Evolutionary conservation across 129 eudicot species (phyloP).

Genomic region (Scalesia atractyloides): DNA sequence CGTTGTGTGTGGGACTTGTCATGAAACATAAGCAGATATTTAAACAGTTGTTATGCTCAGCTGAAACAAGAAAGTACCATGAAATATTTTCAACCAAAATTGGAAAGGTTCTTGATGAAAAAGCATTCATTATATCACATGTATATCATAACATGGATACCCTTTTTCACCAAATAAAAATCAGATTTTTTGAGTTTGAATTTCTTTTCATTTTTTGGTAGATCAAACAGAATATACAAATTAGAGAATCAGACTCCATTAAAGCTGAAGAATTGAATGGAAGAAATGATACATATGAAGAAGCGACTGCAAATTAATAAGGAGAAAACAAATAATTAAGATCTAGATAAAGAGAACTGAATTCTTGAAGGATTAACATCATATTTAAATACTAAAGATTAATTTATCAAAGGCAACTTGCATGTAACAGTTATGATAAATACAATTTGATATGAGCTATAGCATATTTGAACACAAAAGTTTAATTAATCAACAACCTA

Average conservation of each 20-base stretch:
- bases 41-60: slow-evolving; percentile 33
- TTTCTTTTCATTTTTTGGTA: too few species aligned
- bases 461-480: neutral
- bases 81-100: slow-evolving; percentile 28
- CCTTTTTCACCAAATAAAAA: neutral
- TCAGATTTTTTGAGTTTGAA: neutral
- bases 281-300: neutral
- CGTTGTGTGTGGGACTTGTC: slow-evolving; percentile 34
- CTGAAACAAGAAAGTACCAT: slow-evolving; percentile 41
- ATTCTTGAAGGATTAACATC: neutral
- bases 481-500: slow-evolving; percentile 8
- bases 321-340: neutral
- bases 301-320: neutral
- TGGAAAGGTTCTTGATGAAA: slow-evolving; percentile 28
- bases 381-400: neutral
- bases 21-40: slow-evolving; percentile 41
- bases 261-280: neutral
- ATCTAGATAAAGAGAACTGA: neutral
- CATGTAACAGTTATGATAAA: slow-evolving; percentile 3
- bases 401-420: slow-evolving; percentile 15
- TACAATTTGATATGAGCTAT: neutral
- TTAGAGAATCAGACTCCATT: neutral
- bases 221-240: neutral
- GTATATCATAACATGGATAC: neutral
- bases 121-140: slow-evolving; percentile 4